These are phyloP conservation scores for Lentinula sp. DNA, from an alignment of 768 basidiomycete genomes.

Conservation along the genomic window DNA sequence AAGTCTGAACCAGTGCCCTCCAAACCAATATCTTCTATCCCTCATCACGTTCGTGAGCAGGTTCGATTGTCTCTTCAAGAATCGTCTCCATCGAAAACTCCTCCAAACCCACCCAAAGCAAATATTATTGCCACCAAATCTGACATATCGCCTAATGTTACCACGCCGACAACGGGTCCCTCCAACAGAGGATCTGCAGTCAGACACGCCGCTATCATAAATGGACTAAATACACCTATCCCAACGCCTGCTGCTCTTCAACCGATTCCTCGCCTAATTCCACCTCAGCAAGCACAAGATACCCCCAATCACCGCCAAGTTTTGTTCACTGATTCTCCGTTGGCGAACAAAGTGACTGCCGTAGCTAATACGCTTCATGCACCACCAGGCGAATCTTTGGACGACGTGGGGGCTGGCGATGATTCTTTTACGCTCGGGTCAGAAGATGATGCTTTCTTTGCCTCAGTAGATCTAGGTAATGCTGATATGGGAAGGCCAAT, in stretches of 20 bases:
- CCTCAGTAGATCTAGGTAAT: conserved; percentile 47
- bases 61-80: conserved; percentile 8
- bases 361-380: conserved; percentile 9
- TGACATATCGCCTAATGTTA: conserved; percentile 3
- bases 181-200: conserved; percentile 4
- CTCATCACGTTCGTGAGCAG: conserved; percentile 32
- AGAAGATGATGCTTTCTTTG: conserved; percentile 64
- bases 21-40: conserved; percentile 27
- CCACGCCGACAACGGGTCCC: conserved; percentile 9
- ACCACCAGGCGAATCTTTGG: conserved; percentile 1
- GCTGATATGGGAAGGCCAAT: conserved; percentile 39
- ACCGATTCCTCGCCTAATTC: neutral
- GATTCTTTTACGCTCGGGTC: conserved; percentile 45
- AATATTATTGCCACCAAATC: conserved; percentile 7
- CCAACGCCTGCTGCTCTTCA: conserved; percentile 20
- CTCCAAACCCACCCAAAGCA: neutral
- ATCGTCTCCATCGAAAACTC: neutral
- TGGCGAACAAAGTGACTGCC: neutral
- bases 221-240: conserved; percentile 25
- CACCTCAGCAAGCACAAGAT: conserved; percentile 1
- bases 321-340: neutral
- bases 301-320: conserved; percentile 6
- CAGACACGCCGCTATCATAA: neutral
- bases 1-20: conserved; percentile 7
- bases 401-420: conserved; percentile 15